phyloP scores from a whole-genome alignment of 108 stramenopile genomes.

The Skeletonema grethae region DNA sequence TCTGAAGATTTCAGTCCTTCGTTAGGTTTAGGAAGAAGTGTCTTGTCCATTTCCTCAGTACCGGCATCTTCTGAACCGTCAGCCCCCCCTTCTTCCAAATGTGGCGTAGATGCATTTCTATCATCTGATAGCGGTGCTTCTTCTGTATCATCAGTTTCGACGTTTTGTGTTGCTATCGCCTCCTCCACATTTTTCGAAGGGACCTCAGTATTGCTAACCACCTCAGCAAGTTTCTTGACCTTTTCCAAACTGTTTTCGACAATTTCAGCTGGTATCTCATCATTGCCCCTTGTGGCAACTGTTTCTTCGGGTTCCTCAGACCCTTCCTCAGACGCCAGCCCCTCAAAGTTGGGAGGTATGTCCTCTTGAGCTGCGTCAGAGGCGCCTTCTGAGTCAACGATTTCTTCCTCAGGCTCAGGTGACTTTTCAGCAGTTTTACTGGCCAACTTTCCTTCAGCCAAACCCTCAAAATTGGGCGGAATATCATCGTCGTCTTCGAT shows the following conservation, averaged over 20 bases:
- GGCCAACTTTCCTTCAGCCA: not conserved
- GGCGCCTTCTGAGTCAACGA: not conserved
- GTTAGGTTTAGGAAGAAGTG: not conserved
- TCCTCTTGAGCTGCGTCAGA: not conserved
- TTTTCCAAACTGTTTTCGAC: not conserved
- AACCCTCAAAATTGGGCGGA: not conserved
- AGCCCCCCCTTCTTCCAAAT: not conserved
- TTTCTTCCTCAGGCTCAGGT: not conserved
- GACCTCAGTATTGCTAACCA: not conserved
- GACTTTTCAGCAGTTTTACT: not conserved
- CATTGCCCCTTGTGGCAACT: not conserved
- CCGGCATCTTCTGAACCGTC: not conserved
- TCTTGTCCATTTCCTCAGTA: not conserved
- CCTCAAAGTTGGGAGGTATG: not conserved
- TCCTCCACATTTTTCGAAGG: not conserved
- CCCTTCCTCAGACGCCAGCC: not conserved
- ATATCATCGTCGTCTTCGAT: not conserved
- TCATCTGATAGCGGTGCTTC: not conserved
- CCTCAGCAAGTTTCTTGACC: conserved; percentile 1
- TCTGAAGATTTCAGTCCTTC: not conserved
- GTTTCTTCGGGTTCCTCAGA: not conserved
- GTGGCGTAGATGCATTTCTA: not conserved
- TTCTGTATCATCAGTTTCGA: not conserved
- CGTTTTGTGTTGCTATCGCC: not conserved
- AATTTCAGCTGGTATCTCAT: not conserved